These are phyloP conservation scores for Malus domestica DNA, from an alignment of 306 rosid species.

Conservation along the genomic window ASM211411v1 NC_041790.1:31975001-31975500, in stretches of 20 bases:
- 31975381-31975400: background rate
- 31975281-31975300: slow-evolving; percentile 97
- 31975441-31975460: slow-evolving; percentile 29
- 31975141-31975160: slow-evolving; percentile 93
- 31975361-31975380: background rate
- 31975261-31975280: slow-evolving; percentile 88
- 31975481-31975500: slow-evolving; percentile 93
- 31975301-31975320: slow-evolving; percentile 84
- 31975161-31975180: slow-evolving; percentile 92
- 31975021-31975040: background rate
- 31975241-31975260: background rate
- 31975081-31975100: background rate
- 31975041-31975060: background rate
- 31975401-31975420: background rate
- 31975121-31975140: slow-evolving; percentile 95
- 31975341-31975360: slow-evolving; percentile 14
- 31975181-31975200: slow-evolving; percentile 7
- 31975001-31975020: background rate
- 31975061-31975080: background rate
- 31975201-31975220: background rate
- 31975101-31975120: slow-evolving; percentile 82
- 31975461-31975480: slow-evolving; percentile 90
- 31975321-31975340: slow-evolving; percentile 96
- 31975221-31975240: background rate
- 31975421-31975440: background rate